Conservation (phyloP, 2,329 filamentous ascomycete genomes). For the Apiospora kogelbergensis region DNA sequence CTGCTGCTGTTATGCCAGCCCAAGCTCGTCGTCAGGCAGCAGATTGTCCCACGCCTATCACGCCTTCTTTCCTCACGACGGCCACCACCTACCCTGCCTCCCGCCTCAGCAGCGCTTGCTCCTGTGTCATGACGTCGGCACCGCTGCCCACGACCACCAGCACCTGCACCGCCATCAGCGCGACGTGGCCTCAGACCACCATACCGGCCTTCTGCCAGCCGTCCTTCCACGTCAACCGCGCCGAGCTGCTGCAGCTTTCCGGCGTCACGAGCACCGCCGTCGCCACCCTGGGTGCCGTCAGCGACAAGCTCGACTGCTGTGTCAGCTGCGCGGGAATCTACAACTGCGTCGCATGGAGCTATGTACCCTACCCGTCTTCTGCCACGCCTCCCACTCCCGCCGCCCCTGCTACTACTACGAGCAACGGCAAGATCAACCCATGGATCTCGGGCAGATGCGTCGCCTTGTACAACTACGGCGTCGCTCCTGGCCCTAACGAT, state of each 20-base stretch:
- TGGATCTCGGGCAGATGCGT: constrained; percentile 1
- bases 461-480: constrained; percentile 2
- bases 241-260: background rate
- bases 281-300: background rate
- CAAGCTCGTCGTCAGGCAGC: background rate
- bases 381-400: background rate
- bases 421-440: background rate
- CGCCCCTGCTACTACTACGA: too few species aligned
- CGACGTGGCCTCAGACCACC: background rate
- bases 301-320: constrained; percentile 8
- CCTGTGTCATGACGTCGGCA: background rate
- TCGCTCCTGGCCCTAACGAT: background rate
- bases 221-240: background rate
- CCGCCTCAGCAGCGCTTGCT: constrained; percentile 5
- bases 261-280: background rate
- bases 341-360: constrained; percentile 8
- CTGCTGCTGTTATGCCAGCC: background rate
- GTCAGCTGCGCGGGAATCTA: constrained; percentile 4
- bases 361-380: background rate
- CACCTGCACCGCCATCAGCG: background rate
- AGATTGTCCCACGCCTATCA: background rate
- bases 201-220: constrained; percentile 6
- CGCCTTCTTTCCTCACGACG: background rate
- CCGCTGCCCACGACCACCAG: background rate
- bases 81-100: background rate